Evolutionary conservation across 2,329 filamentous ascomycete genomes (phyloP).

Genomic region (Celoporthe dispersa): DNA sequence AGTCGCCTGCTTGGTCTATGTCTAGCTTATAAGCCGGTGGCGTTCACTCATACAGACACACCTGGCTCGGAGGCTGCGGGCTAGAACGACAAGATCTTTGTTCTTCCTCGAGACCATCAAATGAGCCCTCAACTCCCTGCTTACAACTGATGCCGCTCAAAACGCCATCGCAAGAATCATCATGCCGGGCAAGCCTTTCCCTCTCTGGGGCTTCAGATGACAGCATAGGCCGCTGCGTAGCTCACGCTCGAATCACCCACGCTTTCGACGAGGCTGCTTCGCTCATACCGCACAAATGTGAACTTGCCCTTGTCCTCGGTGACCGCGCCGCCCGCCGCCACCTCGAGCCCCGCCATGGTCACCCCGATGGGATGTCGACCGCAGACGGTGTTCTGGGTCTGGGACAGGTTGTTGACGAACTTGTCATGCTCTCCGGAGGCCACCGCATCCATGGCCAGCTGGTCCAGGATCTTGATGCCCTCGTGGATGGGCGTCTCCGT

Average conservation of each 20-base stretch:
- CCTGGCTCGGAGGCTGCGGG: neutral
- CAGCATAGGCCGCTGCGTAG: conserved; percentile 90
- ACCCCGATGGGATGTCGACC: conserved; percentile 94
- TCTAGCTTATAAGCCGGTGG: neutral
- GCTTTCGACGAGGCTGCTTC: conserved; percentile 74
- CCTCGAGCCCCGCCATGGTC: conserved; percentile 84
- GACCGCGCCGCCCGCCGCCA: conserved; percentile 35
- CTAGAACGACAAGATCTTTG: neutral
- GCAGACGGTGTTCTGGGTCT: conserved; percentile 90
- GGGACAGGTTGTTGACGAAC: conserved; percentile 70
- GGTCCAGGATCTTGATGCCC: conserved; percentile 80
- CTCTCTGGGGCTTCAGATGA: conserved; percentile 53
- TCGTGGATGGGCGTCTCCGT: conserved; percentile 70
- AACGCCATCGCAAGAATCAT: neutral
- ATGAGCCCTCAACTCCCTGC: neutral
- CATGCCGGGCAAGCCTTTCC: neutral
- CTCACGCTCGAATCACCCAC: conserved; percentile 84
- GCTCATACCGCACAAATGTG: conserved; percentile 82
- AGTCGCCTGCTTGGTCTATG: neutral
- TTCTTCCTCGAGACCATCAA: neutral
- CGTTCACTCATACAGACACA: neutral
- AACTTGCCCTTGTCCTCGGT: conserved; percentile 63
- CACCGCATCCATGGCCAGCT: conserved; percentile 82
- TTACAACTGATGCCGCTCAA: neutral
- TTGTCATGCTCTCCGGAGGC: conserved; percentile 72